Conservation (phyloP, 1,284 basidiomycete species). For the Trichosporon coremiiforme region DNA sequence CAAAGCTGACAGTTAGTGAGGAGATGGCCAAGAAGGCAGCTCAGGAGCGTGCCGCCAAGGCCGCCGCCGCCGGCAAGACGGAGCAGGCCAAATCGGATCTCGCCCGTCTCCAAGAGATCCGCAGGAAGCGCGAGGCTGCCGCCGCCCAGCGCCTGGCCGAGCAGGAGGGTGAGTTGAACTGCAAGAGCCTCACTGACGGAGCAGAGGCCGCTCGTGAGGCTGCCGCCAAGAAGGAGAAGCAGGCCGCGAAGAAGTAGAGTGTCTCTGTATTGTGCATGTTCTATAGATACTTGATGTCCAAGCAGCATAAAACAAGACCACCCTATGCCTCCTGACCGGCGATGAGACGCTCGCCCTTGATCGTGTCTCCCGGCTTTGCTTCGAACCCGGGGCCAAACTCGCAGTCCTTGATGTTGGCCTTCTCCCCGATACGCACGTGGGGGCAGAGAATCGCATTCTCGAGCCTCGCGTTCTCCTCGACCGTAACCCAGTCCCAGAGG, state of each 20-base stretch:
- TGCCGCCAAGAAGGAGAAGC: constrained; percentile 51
- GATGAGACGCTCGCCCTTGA: constrained; percentile 68
- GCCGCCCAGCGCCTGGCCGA: constrained; percentile 82
- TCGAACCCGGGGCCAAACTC: constrained; percentile 87
- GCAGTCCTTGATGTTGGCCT: constrained; percentile 74
- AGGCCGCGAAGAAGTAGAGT: constrained; percentile 17
- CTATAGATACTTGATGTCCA: constrained; percentile 9
- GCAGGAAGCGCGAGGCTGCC: constrained; percentile 79
- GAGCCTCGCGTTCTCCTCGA: constrained; percentile 72
- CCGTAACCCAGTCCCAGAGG: constrained; percentile 82
- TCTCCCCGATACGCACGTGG: constrained; percentile 76
- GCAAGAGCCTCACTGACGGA: constrained; percentile 27
- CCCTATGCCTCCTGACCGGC: constrained; percentile 49
- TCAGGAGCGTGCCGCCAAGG: constrained; percentile 67
- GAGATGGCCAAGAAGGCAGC: constrained; percentile 86
- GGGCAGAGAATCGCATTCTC: constrained; percentile 86
- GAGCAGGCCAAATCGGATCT: constrained; percentile 84
- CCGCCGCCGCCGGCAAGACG: constrained; percentile 74
- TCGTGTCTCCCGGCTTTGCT: constrained; percentile 64
- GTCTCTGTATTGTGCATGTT: constrained; percentile 17
- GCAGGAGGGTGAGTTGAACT: constrained; percentile 62
- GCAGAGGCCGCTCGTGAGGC: constrained; percentile 51
- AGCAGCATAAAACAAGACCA: not conserved
- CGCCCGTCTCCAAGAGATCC: constrained; percentile 80
- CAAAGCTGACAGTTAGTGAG: constrained; percentile 63